phyloP scores from a whole-genome alignment of 768 basidiomycete genomes.

The Lanmaoa rubissima region DNA sequence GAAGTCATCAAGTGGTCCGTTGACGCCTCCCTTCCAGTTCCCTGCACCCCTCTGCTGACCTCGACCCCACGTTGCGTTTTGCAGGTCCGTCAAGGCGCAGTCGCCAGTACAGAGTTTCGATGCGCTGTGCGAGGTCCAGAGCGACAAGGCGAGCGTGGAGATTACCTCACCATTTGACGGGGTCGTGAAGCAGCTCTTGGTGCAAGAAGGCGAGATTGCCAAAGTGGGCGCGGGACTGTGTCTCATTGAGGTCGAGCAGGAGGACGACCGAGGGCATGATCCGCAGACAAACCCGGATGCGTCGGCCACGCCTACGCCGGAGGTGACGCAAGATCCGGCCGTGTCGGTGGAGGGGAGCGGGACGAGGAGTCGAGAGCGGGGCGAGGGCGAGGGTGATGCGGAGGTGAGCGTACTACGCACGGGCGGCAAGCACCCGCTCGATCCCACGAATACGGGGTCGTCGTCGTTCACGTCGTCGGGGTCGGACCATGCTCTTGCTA shows the following conservation, averaged over 20 bases:
- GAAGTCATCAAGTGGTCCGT: slow-evolving; percentile 84
- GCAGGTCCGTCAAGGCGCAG: slow-evolving; percentile 61
- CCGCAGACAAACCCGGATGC: background rate
- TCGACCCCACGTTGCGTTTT: too few relatives aligned
- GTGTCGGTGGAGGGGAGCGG: background rate
- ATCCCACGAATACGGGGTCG: slow-evolving; percentile 45
- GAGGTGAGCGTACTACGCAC: background rate
- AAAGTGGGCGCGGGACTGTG: slow-evolving; percentile 81
- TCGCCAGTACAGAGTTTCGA: slow-evolving; percentile 62
- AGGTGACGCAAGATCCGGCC: slow-evolving; percentile 17
- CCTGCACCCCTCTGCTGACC: slow-evolving; percentile 9
- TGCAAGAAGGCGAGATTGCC: slow-evolving; percentile 78
- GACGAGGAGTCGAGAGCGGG: background rate
- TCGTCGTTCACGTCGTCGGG: slow-evolving; percentile 15
- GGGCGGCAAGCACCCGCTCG: slow-evolving; percentile 54
- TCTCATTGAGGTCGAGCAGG: slow-evolving; percentile 76
- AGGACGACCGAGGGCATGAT: slow-evolving; percentile 22
- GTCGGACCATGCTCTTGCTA: slow-evolving; percentile 53
- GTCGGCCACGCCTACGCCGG: background rate
- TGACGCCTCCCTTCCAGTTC: background rate
- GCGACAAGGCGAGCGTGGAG: slow-evolving; percentile 89
- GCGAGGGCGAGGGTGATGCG: background rate
- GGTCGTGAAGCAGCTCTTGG: slow-evolving; percentile 65
- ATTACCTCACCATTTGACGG: slow-evolving; percentile 88
- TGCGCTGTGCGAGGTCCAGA: slow-evolving; percentile 79